Evolutionary conservation across 2,329 filamentous ascomycete genomes (phyloP).

Genomic region (Phaeosphaeriaceae sp.): DNA sequence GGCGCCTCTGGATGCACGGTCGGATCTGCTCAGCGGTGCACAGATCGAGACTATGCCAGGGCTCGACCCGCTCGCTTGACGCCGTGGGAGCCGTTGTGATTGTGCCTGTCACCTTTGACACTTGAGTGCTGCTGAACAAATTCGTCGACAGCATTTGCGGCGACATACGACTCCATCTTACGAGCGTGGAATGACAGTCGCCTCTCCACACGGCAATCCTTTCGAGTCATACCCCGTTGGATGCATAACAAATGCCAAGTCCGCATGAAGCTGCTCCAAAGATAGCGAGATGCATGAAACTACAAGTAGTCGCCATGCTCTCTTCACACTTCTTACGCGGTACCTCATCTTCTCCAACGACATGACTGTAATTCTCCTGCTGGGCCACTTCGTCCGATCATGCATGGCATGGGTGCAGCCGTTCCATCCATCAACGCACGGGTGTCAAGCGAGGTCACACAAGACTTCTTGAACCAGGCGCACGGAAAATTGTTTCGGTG

Average conservation of each 20-base stretch:
- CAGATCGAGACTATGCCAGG: neutral
- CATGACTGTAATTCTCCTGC: neutral
- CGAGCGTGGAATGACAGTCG: too few species aligned
- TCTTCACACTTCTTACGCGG: neutral
- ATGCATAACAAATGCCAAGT: neutral
- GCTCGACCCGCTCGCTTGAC: neutral
- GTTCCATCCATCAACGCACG: neutral
- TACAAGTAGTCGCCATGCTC: neutral
- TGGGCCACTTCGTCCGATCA: neutral
- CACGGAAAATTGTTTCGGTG: neutral
- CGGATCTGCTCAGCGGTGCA: neutral
- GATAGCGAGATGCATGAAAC: neutral
- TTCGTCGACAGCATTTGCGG: too few species aligned
- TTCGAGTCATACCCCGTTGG: neutral
- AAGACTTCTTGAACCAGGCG: neutral
- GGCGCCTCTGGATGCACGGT: neutral
- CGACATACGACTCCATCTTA: too few species aligned
- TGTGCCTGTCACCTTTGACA: neutral
- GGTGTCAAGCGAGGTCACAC: neutral
- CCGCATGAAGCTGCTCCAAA: neutral
- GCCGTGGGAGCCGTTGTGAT: neutral
- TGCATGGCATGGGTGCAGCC: neutral
- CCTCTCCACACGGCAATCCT: neutral
- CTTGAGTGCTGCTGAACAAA: neutral
- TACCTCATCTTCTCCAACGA: neutral